Evolutionary conservation across 805 yeast genomes (phyloP).

Genomic region (Wickerhamomyces mucosus): DNA sequence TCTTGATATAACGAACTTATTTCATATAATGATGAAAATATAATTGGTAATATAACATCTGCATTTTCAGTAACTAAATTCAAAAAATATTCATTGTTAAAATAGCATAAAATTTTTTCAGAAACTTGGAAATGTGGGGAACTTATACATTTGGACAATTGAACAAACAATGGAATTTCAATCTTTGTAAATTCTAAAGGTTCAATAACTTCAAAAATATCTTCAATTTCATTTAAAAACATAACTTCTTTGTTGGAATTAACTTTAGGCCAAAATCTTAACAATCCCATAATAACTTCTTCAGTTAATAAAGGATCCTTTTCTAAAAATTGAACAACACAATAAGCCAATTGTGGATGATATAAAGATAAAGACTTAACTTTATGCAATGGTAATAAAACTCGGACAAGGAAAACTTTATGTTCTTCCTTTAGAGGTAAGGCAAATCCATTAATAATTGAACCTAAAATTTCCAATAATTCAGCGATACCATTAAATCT

Average conservation of each 20-base stretch:
- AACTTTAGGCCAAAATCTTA: slow-evolving; percentile 94
- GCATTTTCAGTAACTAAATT: slow-evolving; percentile 87
- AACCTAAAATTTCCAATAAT: slow-evolving; percentile 86
- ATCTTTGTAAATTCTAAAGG: slow-evolving; percentile 86
- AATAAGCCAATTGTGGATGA: slow-evolving; percentile 95
- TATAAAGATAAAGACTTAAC: slow-evolving; percentile 80
- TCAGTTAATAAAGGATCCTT: slow-evolving; percentile 89
- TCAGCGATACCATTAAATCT: slow-evolving; percentile 95
- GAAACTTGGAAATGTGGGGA: slow-evolving; percentile 96
- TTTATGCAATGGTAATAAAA: slow-evolving; percentile 86
- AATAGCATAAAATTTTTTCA: slow-evolving; percentile 86
- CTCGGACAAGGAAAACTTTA: slow-evolving; percentile 78
- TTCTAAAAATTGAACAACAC: slow-evolving; percentile 92
- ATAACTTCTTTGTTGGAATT: slow-evolving; percentile 92
- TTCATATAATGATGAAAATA: slow-evolving; percentile 84
- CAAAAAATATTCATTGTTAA: slow-evolving; percentile 92
- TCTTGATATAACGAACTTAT: slow-evolving; percentile 37
- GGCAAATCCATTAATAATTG: slow-evolving; percentile 96
- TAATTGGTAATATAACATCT: slow-evolving; percentile 84
- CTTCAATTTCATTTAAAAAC: slow-evolving; percentile 94
- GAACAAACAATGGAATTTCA: slow-evolving; percentile 89
- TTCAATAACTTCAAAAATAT: slow-evolving; percentile 92
- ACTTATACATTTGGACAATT: slow-evolving; percentile 85
- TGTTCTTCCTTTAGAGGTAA: slow-evolving; percentile 96
- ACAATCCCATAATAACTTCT: slow-evolving; percentile 89